Evolutionary conservation across 495 filamentous ascomycete genomes (phyloP), one percentile per base, ranked within the genome.

Genomic region (Pseudomonodictys pantanalensis): DNA sequence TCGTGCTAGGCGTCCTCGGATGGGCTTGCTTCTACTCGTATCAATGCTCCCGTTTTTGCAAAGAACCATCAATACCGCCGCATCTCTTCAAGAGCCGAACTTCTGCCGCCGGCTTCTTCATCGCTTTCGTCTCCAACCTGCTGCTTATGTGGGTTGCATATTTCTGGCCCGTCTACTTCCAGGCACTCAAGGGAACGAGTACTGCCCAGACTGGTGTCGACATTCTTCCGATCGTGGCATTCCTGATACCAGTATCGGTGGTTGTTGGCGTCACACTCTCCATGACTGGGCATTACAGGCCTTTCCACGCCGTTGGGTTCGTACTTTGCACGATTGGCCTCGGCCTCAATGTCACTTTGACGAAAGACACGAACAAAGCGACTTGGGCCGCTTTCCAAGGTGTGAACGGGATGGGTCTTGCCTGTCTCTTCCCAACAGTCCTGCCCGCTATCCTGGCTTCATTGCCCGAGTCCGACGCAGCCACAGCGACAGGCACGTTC

Each of bases 151-250:
- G 52, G 59, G 59, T 62, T 41, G 33, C 24, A 24, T 48, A 33
- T 26, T 53, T 61, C 50, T 55, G 38, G 49, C 60, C 60, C 20
- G 26, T 64, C 17, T 64, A 64, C 35, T 64, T 64, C 45, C 60
- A 58, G 23, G 52, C n/a, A 9, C 39, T 64, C 9, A 32, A 12
- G 3, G 33, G 24, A 2, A 39, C 47, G 17, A 30, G 45, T 2
- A 45, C 55, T 3, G 12, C 47, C 5, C 23, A 32, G 1, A 15
- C 58, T 11, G 58, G 58, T 8, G 30, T 61, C 49, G 26, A 61
- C n/a, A 39, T 54, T 35, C 22, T 64, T 10, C 60, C 58, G 3
- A 25, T 49, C 22, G 29, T 24, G 15, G 25, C 22, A 2, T 49
- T 51, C 45, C 30, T 56, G 15, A 57, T 62, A 12, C 28, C 28